Base-by-base conservation (phyloP, 2,329 filamentous ascomycete species). In the Shiraia bambusicola region DNA sequence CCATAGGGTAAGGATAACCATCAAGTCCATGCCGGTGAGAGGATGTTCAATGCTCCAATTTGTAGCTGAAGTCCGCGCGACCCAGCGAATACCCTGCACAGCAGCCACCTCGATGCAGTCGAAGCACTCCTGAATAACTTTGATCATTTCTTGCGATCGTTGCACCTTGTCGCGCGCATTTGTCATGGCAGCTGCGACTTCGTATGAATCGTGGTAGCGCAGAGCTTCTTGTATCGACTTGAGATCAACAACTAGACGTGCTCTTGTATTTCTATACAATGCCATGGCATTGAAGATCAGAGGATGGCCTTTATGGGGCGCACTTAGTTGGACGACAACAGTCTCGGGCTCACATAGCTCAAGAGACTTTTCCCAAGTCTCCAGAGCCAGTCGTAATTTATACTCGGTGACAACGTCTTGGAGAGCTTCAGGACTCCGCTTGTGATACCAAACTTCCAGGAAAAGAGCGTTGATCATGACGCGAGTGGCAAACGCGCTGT, bases 11-110 rank as follows among this genome's bases (percentile, higher is more conserved):
- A 98, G 84, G 59, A 96, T 93, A 69, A 97, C 93, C 83, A 98
- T 95, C 56, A 97, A 79, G 70, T 98, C 93, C 75, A 98, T 83
- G 50, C 92, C 92, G 65, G 91, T 96, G 44, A 98, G 83, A 37
- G 93, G 91, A 69, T 98, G 92, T 75, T 98, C 93, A 47, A 97
- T 88, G 69, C 92, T 97, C 93, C 93, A 98, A 73, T 97, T 97
- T 33, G 93, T 96, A 15, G 93, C 90, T 33, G 91, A 96, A 15
- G 92, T 96, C 56, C 91, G 86, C n/a, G 92, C 92, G 49, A 97
- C 91, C 92, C 93, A 97, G 59, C 92, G 89, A 54, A 97, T 90
- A 53, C 92, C 93, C 70, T 96, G 91, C 49, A 90, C 76, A 32
- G 94, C 92, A 41, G 92, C 92, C 34, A 93, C 95, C 71, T 97